Base-by-base conservation (phyloP, 768 basidiomycete species). In the Rhodosporidiobolus sp. region DNA sequence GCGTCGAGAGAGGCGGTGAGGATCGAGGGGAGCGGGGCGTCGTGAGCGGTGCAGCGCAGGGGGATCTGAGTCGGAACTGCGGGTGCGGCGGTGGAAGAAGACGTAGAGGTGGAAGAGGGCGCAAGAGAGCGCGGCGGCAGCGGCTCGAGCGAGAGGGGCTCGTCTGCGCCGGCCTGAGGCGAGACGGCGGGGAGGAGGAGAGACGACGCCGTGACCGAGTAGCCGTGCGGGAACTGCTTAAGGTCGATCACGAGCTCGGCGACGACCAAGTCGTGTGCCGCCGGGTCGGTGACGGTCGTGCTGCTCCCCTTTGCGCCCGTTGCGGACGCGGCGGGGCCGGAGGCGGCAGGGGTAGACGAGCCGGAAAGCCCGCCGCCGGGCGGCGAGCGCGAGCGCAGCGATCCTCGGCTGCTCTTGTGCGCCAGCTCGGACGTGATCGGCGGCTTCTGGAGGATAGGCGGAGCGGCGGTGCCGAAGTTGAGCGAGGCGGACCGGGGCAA, bases 171-270 rank as follows among this genome's bases (percentile, higher is more conserved):
- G 8, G 69, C 67, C 67, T 22, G 34, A 48, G 46, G 45, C 24
- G 10, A 17, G 50, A 32, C 20, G 55, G 28, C 32, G 24, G 54
- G 30, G 45, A 54, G 22, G 32, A 69, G 65, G 46, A 63, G 49
- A 0, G 67, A 65, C 35, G 56, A 57, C 8, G 58, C 55, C 4
- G 67, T 72, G 35, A 90, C 83, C 35, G 85, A 83, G 72, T 91
- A 92, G n/a, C 91, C 91, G 53, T 85, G 84, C 0, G 89, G 86
- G 81, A 90, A 93, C 69, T 90, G 82, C 79, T 89, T 89, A 65
- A 90, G 87, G 81, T 94, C 91, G 35, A 92, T 84, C 35, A 92
- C 86, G 43, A 93, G 79, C 81, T 95, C 93, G 4, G 86, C 86
- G 26, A 93, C 86, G 28, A 92, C 81, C 57, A 92, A 81, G 79